Base-by-base conservation (phyloP, 2,329 filamentous ascomycete species). In the Calonectria hawksworthii region DNA sequence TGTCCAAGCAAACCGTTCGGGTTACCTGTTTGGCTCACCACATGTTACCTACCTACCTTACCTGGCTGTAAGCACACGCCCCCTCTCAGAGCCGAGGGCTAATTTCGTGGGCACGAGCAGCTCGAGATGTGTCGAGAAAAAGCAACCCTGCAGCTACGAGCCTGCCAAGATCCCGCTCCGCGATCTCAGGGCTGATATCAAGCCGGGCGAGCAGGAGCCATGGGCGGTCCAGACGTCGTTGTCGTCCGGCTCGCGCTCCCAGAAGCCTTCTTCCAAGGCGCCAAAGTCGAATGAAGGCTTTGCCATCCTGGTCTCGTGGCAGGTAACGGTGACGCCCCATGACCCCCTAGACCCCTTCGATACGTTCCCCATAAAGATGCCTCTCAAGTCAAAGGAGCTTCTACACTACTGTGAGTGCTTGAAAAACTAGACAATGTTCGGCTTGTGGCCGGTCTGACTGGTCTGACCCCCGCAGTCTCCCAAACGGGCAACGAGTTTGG, bases 401-500 rank as follows among this genome's bases (percentile, higher is more conserved):
- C 16, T 63, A 7, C 56, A 41, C 36, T 63, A 63, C 16, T 63
- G 56, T 63, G 38, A 63, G 34, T 63, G 44, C 9, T 23, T 8
- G 6, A 47, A 47, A 4, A 47, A 4, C n/a, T 3, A 41, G 14
- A 28, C 21, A 18, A 11, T 14, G 3, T 21, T 63, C 3, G 36
- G 6, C n/a, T 38, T 5, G n/a, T 5, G n/a, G 14, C 18, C 32
- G 5, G 34, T 63, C 16, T n/a, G n/a, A n/a, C 34, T 38, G 5
- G 32, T 38, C 56, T 61, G 21, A 61, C 56, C 9, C 26, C 34
- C 56, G 26, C 56, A 63, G 56, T 63, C 34, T 63, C 56, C 56
- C 56, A 63, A 63, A 63, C 34, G 14, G 56, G 56, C 56, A 41
- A 63, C 34, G 56, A 63, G 23, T 26, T 41, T 63, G 56, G 56